These are phyloP conservation scores for Curvularia spicifera DNA, from an alignment of 2,329 filamentous ascomycete species.

Conservation along the genomic window DNA sequence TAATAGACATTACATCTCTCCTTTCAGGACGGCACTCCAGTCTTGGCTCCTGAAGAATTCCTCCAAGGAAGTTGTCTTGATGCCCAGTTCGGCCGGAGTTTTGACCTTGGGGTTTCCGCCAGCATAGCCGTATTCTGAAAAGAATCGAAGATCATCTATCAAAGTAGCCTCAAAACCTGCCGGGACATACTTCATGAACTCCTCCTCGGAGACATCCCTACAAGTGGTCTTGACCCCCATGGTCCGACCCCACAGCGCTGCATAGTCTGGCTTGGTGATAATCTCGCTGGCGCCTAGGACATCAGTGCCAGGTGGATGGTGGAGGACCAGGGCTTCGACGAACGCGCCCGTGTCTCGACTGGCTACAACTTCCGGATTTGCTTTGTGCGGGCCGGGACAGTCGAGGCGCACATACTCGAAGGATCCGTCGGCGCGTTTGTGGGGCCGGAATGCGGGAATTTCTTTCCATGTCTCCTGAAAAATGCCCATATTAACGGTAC, in stretches of 20 bases:
- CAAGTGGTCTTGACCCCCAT: conserved; percentile 8
- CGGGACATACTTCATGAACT: conserved; percentile 10
- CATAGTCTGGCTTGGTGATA: conserved; percentile 8
- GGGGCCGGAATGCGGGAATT: conserved; percentile 11
- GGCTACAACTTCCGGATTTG: conserved; percentile 8
- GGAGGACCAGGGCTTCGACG: conserved; percentile 11
- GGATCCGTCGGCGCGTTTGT: conserved; percentile 7
- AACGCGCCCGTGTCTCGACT: conserved; percentile 7
- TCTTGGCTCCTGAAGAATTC: conserved; percentile 8
- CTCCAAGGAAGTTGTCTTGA: conserved; percentile 13
- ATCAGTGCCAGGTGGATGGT: conserved; percentile 11
- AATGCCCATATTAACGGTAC: conserved; percentile 13
- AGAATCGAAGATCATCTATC: conserved; percentile 8
- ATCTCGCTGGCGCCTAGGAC: conserved; percentile 12
- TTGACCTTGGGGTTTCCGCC: conserved; percentile 13
- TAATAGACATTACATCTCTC: not conserved
- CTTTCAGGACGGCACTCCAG: conserved; percentile 10
- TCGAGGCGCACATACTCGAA: conserved; percentile 9
- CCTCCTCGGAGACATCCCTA: conserved; percentile 7
- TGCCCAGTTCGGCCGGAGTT: conserved; percentile 10
- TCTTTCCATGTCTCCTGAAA: conserved; percentile 13
- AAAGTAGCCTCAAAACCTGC: conserved; percentile 1
- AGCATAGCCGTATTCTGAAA: conserved; percentile 12
- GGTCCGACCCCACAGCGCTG: conserved; percentile 10
- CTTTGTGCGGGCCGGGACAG: conserved; percentile 1